Evolutionary conservation across 805 yeast genomes (phyloP), one percentile per base, ranked within the genome.

Genomic region (Ogataea naganishii): DNA sequence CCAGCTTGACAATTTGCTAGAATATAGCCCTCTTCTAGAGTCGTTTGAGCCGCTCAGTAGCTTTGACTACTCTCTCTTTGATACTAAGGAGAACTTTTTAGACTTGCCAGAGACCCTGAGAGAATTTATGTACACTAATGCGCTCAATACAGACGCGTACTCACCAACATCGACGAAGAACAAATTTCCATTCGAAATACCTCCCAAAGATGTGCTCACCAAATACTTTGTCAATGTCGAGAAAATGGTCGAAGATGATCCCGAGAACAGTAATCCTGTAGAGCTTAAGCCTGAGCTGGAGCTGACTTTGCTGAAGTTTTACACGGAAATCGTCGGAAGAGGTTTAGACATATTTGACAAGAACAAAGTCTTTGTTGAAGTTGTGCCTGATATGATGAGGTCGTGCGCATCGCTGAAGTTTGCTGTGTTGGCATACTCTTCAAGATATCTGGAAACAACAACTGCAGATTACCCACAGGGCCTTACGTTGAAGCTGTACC

Each of bases 81-180:
- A 19, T 2, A 20, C 26, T 42, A n/a, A n/a, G n/a, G n/a, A n/a
- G n/a, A n/a, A n/a, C n/a, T n/a, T n/a, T 23, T 36, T 37, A 13
- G 58, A 55, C 14, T 41, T 58, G 4, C 56, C 53, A 18, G 42
- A 44, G 16, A 57, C 62, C 4, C 41, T 60, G 23, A 40, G 63
- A 31, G 64, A 59, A 26, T 59, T 53, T 30, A 58, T 60, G 62
- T 58, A 55, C 37, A 54, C 59, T 8, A 59, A 56, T 34, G 63
- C 61, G 0, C 40, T 41, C 14, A 33, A 35, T 12, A 15, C 29
- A 8, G n/a, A n/a, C n/a, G n/a, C n/a, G n/a, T n/a, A n/a, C n/a
- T n/a, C n/a, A n/a, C n/a, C 23, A 6, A 25, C 28, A 1, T 35
- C 35, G 18, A 25, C 33, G 2, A 29, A 31, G 19, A 32, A 28